Conservation (phyloP, 2,329 filamentous ascomycete species). For the Talaromyces sp. region DNA sequence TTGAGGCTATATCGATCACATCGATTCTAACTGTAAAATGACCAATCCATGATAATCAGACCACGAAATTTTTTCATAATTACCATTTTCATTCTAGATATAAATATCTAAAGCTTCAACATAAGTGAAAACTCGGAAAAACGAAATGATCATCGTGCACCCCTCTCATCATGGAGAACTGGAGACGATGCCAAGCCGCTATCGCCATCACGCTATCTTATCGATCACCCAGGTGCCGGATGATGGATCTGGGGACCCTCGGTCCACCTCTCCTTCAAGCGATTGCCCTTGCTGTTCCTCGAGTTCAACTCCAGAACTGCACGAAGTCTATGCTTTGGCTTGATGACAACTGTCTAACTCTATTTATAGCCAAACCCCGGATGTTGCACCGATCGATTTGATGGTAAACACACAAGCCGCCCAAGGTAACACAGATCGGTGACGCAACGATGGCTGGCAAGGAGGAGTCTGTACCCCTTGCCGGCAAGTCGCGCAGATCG, state of each 20-base stretch:
- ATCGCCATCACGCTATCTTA: not conserved
- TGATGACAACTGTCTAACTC: not conserved
- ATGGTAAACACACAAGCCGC: not conserved
- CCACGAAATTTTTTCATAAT: not conserved
- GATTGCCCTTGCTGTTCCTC: not conserved
- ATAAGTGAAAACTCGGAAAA: not conserved
- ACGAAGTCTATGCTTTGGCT: not conserved
- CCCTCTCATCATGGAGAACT: too few species aligned
- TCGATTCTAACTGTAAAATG: conserved; percentile 10
- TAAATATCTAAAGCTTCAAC: not conserved
- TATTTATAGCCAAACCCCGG: not conserved
- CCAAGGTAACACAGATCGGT: not conserved
- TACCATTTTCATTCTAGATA: not conserved
- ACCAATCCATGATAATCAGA: conserved; percentile 6
- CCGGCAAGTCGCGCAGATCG: conserved; percentile 21
- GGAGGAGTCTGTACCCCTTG: conserved; percentile 22
- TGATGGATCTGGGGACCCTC: not conserved
- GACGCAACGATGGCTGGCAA: conserved; percentile 6
- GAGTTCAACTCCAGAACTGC: not conserved
- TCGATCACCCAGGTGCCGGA: not conserved
- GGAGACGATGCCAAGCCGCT: not conserved
- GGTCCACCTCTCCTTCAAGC: not conserved
- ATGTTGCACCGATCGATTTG: not conserved
- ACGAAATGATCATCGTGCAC: not conserved
- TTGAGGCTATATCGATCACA: not conserved